Conservation (phyloP, 495 filamentous ascomycete species). For the Pseudoneurospora amorphoporcata region DNA sequence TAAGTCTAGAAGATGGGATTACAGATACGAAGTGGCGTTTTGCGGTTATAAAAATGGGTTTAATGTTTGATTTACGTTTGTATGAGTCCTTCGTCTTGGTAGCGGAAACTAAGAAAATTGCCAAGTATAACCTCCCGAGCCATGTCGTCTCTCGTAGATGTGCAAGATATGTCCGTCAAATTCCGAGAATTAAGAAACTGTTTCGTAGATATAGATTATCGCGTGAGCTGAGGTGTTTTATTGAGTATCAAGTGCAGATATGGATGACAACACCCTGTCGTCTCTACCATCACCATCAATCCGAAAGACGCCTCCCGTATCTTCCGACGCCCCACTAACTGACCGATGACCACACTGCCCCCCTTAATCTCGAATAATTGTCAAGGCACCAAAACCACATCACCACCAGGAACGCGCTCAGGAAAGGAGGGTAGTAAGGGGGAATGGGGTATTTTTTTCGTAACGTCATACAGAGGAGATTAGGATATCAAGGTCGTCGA, state of each 20-base stretch:
- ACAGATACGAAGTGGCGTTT: neutral
- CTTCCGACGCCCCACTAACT: neutral
- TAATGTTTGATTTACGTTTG: neutral
- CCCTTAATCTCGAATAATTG: neutral
- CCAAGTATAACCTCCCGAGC: neutral
- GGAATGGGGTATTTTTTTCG: neutral
- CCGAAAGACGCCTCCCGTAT: neutral
- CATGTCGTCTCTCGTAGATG: neutral
- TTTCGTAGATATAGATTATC: neutral
- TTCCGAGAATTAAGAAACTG: neutral
- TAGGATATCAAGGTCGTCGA: conserved; percentile 1
- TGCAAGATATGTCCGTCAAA: neutral
- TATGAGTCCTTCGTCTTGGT: neutral
- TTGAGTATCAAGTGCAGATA: neutral
- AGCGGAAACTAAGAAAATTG: neutral
- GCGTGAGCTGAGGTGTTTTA: neutral
- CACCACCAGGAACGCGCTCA: neutral
- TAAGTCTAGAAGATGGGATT: neutral
- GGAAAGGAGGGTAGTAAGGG: neutral
- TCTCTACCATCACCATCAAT: neutral
- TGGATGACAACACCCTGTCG: neutral
- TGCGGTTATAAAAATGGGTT: neutral
- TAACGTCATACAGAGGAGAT: conserved; percentile 1
- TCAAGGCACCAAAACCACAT: neutral
- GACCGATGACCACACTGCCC: neutral